These are phyloP conservation scores for Cyclostephanos invisitatus DNA, from an alignment of 108 stramenopile species.

Conservation along the genomic window DNA sequence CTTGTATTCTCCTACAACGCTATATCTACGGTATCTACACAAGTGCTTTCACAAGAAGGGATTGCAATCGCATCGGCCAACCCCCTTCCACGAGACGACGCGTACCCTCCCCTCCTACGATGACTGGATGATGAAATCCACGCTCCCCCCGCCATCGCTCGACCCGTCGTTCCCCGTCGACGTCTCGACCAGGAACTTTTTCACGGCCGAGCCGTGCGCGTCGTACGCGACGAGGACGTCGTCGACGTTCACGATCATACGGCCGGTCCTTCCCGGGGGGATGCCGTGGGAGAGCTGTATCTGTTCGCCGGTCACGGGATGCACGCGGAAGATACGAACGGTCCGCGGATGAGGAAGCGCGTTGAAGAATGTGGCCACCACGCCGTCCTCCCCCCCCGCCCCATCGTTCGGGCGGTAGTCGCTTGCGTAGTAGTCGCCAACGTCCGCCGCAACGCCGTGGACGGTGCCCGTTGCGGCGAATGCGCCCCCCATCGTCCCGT, in stretches of 20 bases:
- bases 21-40: too few species aligned
- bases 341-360: conserved; percentile 12
- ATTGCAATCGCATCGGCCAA: too few species aligned
- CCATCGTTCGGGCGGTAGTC: too few species aligned
- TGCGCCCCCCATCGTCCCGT: conserved; percentile 9
- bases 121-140: conserved; percentile 33
- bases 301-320: conserved; percentile 36
- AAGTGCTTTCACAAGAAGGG: too few species aligned
- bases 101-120: too few species aligned
- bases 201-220: conserved; percentile 40
- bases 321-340: conserved; percentile 36
- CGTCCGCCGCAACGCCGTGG: conserved; percentile 5
- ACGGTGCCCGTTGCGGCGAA: background rate
- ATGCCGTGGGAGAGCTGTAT: conserved; percentile 39
- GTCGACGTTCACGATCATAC: conserved; percentile 24
- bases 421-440: background rate
- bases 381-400: conserved; percentile 15
- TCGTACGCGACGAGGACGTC: conserved; percentile 46
- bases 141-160: conserved; percentile 7
- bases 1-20: too few species aligned
- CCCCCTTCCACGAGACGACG: too few species aligned
- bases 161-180: background rate
- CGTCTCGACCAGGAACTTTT: conserved; percentile 41
- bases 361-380: conserved; percentile 46
- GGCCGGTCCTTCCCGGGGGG: conserved; percentile 40